Conservation (phyloP, 306 rosid species). For the Cicer yamashitae region DNA sequence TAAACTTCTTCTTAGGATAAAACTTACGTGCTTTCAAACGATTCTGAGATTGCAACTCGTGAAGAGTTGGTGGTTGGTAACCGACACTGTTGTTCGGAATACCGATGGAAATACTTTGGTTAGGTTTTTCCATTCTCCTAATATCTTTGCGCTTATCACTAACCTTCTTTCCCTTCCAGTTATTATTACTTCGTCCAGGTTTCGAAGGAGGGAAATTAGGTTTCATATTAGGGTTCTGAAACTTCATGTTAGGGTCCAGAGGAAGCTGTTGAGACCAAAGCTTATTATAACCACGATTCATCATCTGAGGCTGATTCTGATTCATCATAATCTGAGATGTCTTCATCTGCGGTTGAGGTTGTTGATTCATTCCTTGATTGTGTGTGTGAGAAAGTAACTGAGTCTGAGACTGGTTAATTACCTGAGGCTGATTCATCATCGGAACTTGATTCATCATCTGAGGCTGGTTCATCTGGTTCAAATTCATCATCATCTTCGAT, state of each 20-base stretch:
- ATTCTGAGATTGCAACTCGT: slow-evolving; percentile 87
- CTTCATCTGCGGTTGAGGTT: slow-evolving; percentile 48
- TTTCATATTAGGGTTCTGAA: slow-evolving; percentile 53
- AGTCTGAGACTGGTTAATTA: slow-evolving; percentile 51
- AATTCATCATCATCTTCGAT: slow-evolving; percentile 60
- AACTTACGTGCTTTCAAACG: slow-evolving; percentile 87
- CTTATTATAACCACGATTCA: slow-evolving; percentile 58
- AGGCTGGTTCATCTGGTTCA: slow-evolving; percentile 56
- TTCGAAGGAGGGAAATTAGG: slow-evolving; percentile 41
- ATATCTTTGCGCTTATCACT: slow-evolving; percentile 67
- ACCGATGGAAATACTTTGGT: slow-evolving; percentile 11
- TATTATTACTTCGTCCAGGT: slow-evolving; percentile 57
- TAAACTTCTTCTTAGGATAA: slow-evolving; percentile 84
- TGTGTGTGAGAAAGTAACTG: slow-evolving; percentile 45
- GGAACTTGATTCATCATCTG: slow-evolving; percentile 60
- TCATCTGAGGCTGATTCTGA: slow-evolving; percentile 55
- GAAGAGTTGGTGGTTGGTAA: slow-evolving; percentile 76
- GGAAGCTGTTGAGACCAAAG: slow-evolving; percentile 57
- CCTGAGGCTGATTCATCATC: slow-evolving; percentile 56
- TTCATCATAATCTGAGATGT: slow-evolving; percentile 54
- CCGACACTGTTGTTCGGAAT: slow-evolving; percentile 37
- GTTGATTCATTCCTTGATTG: slow-evolving; percentile 48
- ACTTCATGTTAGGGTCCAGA: slow-evolving; percentile 56
- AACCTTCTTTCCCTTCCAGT: slow-evolving; percentile 83
- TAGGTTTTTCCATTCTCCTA: slow-evolving; percentile 64